These are phyloP conservation scores for Nemania abortiva DNA, from an alignment of 2,329 filamentous ascomycete genomes.

Conservation along the genomic window DNA sequence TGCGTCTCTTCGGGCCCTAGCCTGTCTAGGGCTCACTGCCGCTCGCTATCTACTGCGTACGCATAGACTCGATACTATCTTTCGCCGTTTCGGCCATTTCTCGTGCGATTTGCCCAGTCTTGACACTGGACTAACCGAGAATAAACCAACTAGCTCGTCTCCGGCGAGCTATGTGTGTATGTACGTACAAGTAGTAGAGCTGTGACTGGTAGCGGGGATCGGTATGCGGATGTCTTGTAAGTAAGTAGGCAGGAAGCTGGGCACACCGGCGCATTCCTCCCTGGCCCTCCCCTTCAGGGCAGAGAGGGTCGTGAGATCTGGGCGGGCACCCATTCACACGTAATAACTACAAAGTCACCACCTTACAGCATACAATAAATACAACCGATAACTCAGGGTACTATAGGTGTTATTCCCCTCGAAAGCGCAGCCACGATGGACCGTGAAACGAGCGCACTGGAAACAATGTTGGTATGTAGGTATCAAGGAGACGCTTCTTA, in stretches of 20 bases:
- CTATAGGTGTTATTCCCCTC: conserved; percentile 11
- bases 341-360: too few species aligned
- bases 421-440: background rate
- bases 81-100: conserved; percentile 1
- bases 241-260: background rate
- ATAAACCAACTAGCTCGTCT: background rate
- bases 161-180: background rate
- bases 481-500: too few species aligned
- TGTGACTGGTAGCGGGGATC: background rate
- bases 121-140: background rate
- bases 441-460: background rate
- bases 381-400: background rate
- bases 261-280: background rate
- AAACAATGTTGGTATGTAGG: conserved; percentile 1
- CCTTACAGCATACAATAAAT: too few species aligned
- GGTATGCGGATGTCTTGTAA: background rate
- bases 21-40: conserved; percentile 1
- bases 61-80: background rate
- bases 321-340: too few species aligned
- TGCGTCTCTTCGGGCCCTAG: background rate
- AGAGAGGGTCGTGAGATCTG: background rate
- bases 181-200: too few species aligned
- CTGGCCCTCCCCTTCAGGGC: background rate
- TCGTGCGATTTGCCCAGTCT: background rate
- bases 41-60: background rate